phyloP scores from a whole-genome alignment of 1,284 basidiomycete species.

The Ceratobasidium sp. region DNA sequence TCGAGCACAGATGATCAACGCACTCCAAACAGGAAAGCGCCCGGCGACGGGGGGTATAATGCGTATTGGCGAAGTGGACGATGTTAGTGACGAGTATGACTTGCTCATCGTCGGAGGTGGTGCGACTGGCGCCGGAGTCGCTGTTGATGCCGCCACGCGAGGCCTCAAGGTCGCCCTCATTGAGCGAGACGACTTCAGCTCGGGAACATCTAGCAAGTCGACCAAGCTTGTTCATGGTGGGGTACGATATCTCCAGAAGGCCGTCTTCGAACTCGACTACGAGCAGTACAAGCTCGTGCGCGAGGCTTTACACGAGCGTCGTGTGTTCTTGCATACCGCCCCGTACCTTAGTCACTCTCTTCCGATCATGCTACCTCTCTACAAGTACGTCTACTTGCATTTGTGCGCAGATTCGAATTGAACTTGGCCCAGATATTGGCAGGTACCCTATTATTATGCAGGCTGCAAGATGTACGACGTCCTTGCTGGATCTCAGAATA shows the following conservation, averaged over 20 bases:
- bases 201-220: constrained; percentile 95
- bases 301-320: constrained; percentile 93
- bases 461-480: constrained; percentile 98
- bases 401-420: constrained; percentile 25
- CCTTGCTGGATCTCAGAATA: constrained; percentile 95
- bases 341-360: constrained; percentile 94
- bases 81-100: constrained; percentile 72
- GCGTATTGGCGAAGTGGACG: constrained; percentile 30
- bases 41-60: constrained; percentile 20
- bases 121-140: constrained; percentile 94
- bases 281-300: constrained; percentile 96
- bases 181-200: constrained; percentile 92
- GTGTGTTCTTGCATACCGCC: constrained; percentile 94
- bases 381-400: constrained; percentile 70
- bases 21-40: constrained; percentile 39
- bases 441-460: constrained; percentile 95
- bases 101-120: constrained; percentile 92
- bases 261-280: constrained; percentile 95
- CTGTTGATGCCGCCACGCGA: constrained; percentile 92
- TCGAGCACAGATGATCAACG: constrained; percentile 36
- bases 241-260: constrained; percentile 97
- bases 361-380: constrained; percentile 94
- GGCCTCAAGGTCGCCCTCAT: constrained; percentile 94
- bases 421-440: constrained; percentile 81
- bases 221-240: constrained; percentile 99